phyloP scores from a whole-genome alignment of 352 stramenopile species.

The Phytophthora lateralis region DNA sequence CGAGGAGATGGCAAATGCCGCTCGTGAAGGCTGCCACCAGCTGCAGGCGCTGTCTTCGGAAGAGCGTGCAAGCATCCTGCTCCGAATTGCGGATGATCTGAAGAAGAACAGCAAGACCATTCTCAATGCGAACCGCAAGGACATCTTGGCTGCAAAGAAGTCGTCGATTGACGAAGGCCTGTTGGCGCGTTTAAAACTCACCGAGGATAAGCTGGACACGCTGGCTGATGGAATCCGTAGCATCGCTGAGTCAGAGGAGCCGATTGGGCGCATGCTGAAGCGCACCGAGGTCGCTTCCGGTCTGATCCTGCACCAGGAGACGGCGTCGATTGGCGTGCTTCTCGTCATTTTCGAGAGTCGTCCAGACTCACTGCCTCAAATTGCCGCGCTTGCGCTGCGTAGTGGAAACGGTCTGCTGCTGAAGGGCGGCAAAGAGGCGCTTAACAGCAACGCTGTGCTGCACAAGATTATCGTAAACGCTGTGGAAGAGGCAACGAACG shows the following conservation, averaged over 20 bases:
- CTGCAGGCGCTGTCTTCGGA: slow-evolving; percentile 88
- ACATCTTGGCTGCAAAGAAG: slow-evolving; percentile 87
- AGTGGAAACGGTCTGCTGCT: slow-evolving; percentile 97
- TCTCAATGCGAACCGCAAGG: slow-evolving; percentile 92
- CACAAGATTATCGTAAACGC: slow-evolving; percentile 95
- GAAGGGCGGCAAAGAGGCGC: slow-evolving; percentile 97
- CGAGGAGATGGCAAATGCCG: slow-evolving; percentile 84
- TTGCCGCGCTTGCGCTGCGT: slow-evolving; percentile 94
- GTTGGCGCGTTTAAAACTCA: slow-evolving; percentile 85
- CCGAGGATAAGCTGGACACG: slow-evolving; percentile 93
- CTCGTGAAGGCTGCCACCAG: slow-evolving; percentile 84
- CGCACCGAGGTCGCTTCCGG: slow-evolving; percentile 91
- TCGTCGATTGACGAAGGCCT: slow-evolving; percentile 68
- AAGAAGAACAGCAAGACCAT: slow-evolving; percentile 84
- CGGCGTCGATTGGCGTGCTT: slow-evolving; percentile 96
- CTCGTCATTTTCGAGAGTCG: slow-evolving; percentile 99
- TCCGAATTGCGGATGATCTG: slow-evolving; percentile 89
- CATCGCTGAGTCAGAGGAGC: slow-evolving; percentile 86
- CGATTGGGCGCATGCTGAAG: slow-evolving; percentile 75
- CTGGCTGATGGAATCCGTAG: slow-evolving; percentile 95
- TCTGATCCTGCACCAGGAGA: slow-evolving; percentile 94
- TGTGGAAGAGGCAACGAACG: slow-evolving; percentile 87
- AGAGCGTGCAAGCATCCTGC: slow-evolving; percentile 89
- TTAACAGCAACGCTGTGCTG: slow-evolving; percentile 90
- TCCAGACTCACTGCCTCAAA: slow-evolving; percentile 96